Evolutionary conservation across 2,329 filamentous ascomycete species (phyloP), one percentile per base, ranked within the genome.

Genomic region (Aspergillus viridinutans): DNA sequence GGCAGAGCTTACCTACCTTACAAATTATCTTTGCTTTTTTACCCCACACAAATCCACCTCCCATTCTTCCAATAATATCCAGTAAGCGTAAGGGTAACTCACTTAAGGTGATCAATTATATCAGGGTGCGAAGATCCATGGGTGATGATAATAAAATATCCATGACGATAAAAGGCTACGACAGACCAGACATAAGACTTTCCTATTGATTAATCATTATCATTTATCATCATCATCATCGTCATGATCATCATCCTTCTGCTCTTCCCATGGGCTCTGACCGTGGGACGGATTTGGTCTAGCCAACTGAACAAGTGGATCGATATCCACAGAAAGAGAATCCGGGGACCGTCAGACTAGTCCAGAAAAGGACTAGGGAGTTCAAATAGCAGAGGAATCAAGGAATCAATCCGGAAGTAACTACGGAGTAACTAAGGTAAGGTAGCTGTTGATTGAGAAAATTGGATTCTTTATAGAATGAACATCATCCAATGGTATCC

Each of bases 241-340:
- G 6, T 17, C 14, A 38, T 17, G 5, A 38, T 38, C 32, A 58
- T 56, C 59, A 63, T 57, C 56, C 58, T 56, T 57, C 64, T 61
- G 60, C 61, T 56, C 58, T 54, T 55, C 53, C 53, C 55, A 54
- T 53, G 53, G 52, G 55, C 48, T 17, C 32, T 66, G 58, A 67
- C 64, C 64, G 64, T 60, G 58, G 58, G 58, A 62, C 58, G 61
- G 50, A 60, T 60, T 32, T 26, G 58, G 60, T 56, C 60, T 63
- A 62, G 55, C 52, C 55, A 35, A 38, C 32, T 7, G 14, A 17
- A 38, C 14, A 17, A 17, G 32, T 17, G 32, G 32, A 17, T 3
- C 7, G 4, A 17, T 17, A 17, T 38, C 32, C 32, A 17, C 32
- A 17, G 32, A 17, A 17, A 38, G 32, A 38, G 32, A 38, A 38